Conservation (phyloP, 805 yeast genomes). For the Pichia phayaonensis region DNA sequence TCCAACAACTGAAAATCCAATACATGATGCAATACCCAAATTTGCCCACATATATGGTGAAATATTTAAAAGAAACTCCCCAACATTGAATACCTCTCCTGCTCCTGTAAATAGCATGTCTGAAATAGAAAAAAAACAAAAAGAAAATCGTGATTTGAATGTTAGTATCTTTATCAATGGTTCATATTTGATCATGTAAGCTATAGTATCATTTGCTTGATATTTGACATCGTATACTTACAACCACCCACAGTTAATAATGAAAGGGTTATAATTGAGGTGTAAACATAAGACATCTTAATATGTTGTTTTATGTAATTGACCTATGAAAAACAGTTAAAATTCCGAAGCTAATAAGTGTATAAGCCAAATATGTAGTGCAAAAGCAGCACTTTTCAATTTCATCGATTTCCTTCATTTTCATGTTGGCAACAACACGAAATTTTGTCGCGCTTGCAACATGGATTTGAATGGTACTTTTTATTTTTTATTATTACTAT, state of each 20-base stretch:
- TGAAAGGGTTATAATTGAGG: slow-evolving; percentile 9
- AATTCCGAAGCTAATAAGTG: background rate
- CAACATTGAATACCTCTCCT: slow-evolving; percentile 88
- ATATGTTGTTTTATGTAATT: background rate
- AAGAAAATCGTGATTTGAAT: too few species aligned
- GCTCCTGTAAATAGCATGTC: slow-evolving; percentile 80
- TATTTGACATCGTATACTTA: background rate
- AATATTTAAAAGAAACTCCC: slow-evolving; percentile 72
- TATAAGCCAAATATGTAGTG: background rate
- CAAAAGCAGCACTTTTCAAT: background rate
- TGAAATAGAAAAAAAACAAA: background rate
- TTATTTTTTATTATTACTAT: background rate
- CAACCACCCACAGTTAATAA: slow-evolving; percentile 13
- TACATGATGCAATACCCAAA: slow-evolving; percentile 82
- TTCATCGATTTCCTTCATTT: background rate
- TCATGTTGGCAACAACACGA: background rate
- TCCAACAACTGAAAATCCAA: slow-evolving; percentile 91
- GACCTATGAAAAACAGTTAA: background rate
- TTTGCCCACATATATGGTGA: slow-evolving; percentile 98
- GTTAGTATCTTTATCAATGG: background rate
- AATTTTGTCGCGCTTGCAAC: background rate
- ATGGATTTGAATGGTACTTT: background rate
- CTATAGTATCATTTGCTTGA: too few species aligned
- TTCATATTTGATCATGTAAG: background rate
- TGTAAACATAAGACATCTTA: slow-evolving; percentile 7